Conservation (phyloP, 345 rosid species). For the Hirschfeldia incana region DNA sequence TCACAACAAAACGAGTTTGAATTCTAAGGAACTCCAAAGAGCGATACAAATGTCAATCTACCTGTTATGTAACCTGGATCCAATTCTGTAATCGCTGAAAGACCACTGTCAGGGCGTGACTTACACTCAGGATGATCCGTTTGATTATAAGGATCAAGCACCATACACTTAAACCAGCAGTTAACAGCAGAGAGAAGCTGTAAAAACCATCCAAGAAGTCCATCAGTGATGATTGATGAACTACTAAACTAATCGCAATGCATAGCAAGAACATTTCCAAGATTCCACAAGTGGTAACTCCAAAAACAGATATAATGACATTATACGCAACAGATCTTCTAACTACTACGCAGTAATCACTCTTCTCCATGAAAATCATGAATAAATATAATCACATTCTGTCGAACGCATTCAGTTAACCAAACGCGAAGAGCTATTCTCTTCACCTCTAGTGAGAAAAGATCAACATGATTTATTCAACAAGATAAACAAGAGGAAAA, state of each 20-base stretch:
- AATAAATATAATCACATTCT: neutral
- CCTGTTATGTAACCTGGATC: slow-evolving; percentile 99
- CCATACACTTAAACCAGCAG: slow-evolving; percentile 97
- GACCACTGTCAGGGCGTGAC: slow-evolving; percentile 93
- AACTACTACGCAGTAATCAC: neutral
- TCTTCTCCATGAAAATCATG: neutral
- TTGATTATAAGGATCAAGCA: slow-evolving; percentile 89
- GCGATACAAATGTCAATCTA: slow-evolving; percentile 2
- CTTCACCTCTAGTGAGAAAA: neutral
- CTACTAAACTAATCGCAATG: neutral
- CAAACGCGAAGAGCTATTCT: slow-evolving; percentile 5
- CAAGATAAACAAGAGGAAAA: neutral
- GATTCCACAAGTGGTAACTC: neutral
- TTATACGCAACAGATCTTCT: slow-evolving; percentile 1
- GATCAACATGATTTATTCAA: neutral
- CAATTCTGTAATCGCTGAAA: slow-evolving; percentile 93
- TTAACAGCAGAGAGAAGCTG: slow-evolving; percentile 98
- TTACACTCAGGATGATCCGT: slow-evolving; percentile 97
- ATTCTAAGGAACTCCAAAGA: neutral
- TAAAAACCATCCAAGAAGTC: slow-evolving; percentile 23
- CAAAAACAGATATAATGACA: neutral
- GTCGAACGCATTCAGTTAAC: neutral
- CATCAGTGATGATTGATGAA: slow-evolving; percentile 2
- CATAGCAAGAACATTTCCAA: neutral
- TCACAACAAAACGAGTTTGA: slow-evolving; percentile 12